Conservation (phyloP, 2,329 filamentous ascomycete species). For the Cordyceps javanica region DNA sequence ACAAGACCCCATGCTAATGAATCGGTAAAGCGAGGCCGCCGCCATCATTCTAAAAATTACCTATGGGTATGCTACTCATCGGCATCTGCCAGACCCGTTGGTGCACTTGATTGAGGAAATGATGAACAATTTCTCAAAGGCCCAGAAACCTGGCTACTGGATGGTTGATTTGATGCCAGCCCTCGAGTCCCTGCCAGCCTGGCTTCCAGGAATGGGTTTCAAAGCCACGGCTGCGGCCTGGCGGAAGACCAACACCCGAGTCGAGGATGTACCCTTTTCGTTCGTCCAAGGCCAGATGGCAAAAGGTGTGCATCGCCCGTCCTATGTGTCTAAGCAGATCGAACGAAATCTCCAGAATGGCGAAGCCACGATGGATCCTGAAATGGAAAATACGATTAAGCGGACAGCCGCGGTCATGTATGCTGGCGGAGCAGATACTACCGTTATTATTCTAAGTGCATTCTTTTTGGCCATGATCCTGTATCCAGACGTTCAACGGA, state of each 20-base stretch:
- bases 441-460: conserved; percentile 21
- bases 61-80: conserved; percentile 28
- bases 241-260: conserved; percentile 16
- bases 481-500: conserved; percentile 34
- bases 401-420: conserved; percentile 17
- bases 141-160: conserved; percentile 27
- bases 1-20: neutral
- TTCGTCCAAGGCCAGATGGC: conserved; percentile 26
- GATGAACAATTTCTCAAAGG: conserved; percentile 23
- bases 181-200: conserved; percentile 24
- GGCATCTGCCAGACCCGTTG: conserved; percentile 23
- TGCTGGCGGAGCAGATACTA: conserved; percentile 12
- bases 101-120: conserved; percentile 24
- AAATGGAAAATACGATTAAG: neutral
- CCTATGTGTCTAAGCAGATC: conserved; percentile 21
- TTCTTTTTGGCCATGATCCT: conserved; percentile 43
- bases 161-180: conserved; percentile 26
- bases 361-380: neutral
- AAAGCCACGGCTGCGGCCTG: conserved; percentile 24
- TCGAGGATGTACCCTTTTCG: conserved; percentile 22
- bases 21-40: conserved; percentile 20
- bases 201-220: conserved; percentile 26
- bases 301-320: conserved; percentile 14
- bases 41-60: conserved; percentile 23
- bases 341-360: neutral